Evolutionary conservation across 75 land plant genomes (phyloP).

Genomic region (Pinus tabuliformis): DNA sequence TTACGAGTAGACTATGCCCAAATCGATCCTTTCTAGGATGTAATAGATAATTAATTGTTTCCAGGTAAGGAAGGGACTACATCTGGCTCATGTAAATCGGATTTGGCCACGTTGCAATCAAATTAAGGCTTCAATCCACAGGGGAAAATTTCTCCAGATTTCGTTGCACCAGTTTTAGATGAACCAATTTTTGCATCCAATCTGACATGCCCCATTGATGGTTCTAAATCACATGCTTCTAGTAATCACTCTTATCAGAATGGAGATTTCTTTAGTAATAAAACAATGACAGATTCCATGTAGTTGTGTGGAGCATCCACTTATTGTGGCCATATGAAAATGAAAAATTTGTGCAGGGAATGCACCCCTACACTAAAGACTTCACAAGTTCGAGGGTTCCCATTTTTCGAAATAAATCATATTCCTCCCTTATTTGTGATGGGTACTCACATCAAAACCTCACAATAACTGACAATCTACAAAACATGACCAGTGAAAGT

Average conservation of each 20-base stretch:
- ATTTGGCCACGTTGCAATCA: neutral
- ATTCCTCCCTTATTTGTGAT: neutral
- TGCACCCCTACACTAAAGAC: neutral
- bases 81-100: neutral
- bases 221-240: neutral
- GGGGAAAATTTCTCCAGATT: slow-evolving; percentile 3
- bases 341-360: neutral
- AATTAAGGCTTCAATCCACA: neutral
- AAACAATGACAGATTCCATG: neutral
- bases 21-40: neutral
- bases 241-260: neutral
- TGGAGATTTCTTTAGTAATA: neutral
- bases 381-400: neutral
- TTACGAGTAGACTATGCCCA: neutral
- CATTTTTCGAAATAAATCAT: neutral
- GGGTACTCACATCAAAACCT: neutral
- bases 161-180: neutral
- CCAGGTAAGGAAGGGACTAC: slow-evolving; percentile 1
- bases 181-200: neutral
- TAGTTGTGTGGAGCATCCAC: neutral
- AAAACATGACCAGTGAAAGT: neutral
- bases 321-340: slow-evolving; percentile 1
- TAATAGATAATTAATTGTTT: neutral
- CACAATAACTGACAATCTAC: neutral
- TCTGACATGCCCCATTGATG: neutral